phyloP scores from a whole-genome alignment of 2,329 filamentous ascomycete genomes.

The Fusarium sp. region DNA sequence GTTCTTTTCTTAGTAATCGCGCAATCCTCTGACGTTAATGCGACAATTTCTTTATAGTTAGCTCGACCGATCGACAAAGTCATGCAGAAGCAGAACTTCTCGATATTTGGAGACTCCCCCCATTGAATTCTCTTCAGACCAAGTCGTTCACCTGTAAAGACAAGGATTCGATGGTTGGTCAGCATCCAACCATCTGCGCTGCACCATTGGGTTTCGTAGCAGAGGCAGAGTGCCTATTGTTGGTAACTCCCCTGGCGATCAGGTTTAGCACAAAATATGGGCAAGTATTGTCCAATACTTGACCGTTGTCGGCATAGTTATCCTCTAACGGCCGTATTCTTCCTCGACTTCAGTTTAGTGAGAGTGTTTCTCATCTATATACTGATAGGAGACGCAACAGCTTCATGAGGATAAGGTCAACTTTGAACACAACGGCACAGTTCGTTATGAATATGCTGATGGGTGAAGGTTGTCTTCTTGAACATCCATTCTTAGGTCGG shows the following conservation, averaged over 20 bases:
- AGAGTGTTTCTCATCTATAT: neutral
- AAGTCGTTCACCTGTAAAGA: neutral
- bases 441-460: neutral
- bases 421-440: neutral
- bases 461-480: neutral
- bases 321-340: neutral
- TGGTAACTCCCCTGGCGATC: constrained; percentile 10
- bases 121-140: neutral
- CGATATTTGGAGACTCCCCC: neutral
- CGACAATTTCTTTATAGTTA: constrained; percentile 9
- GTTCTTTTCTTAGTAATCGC: constrained; percentile 35
- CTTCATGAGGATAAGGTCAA: neutral
- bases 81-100: neutral
- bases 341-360: neutral
- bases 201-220: neutral
- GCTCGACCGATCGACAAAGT: neutral
- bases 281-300: neutral
- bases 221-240: neutral
- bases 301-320: neutral
- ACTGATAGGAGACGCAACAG: neutral
- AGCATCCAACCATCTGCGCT: neutral
- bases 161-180: neutral
- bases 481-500: neutral
- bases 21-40: constrained; percentile 29
- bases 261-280: neutral